Evolutionary conservation across 2,329 filamentous ascomycete genomes (phyloP).

Genomic region (Sarocladiaceae sp.): DNA sequence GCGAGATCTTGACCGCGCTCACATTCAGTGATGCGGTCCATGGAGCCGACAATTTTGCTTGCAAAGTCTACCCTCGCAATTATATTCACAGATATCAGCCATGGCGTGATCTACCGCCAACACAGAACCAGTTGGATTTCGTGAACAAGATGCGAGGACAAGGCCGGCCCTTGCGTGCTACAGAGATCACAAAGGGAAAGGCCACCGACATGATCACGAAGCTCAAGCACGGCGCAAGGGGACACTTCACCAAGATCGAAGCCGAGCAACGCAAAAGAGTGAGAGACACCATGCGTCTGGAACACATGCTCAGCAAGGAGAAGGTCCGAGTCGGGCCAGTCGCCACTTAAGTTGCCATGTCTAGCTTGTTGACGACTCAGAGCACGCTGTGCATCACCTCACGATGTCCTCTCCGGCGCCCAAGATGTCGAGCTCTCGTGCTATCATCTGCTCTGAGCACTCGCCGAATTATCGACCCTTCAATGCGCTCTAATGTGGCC

Average conservation of each 20-base stretch:
- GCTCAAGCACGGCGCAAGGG: slow-evolving; percentile 75
- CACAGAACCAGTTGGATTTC: slow-evolving; percentile 61
- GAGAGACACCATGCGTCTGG: slow-evolving; percentile 29
- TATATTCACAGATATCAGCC: slow-evolving; percentile 62
- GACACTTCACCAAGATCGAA: slow-evolving; percentile 51
- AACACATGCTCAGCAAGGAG: slow-evolving; percentile 43
- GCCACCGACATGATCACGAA: slow-evolving; percentile 92
- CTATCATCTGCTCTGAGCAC: too few species aligned
- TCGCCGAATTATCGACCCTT: too few species aligned
- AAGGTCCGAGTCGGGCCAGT: slow-evolving; percentile 54
- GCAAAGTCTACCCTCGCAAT: slow-evolving; percentile 57
- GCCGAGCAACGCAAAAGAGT: slow-evolving; percentile 46
- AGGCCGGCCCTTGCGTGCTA: slow-evolving; percentile 45
- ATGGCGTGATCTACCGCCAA: slow-evolving; percentile 69
- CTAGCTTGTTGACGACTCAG: not conserved
- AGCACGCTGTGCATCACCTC: too few species aligned
- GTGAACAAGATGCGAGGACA: slow-evolving; percentile 61
- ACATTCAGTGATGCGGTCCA: slow-evolving; percentile 74
- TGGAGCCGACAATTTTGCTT: slow-evolving; percentile 78
- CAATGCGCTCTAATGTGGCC: too few species aligned
- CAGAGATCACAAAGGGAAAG: slow-evolving; percentile 70
- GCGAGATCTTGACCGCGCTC: slow-evolving; percentile 59
- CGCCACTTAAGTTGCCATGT: slow-evolving; percentile 14
- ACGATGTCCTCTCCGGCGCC: too few species aligned
- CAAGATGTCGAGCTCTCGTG: too few species aligned